Base-by-base conservation (phyloP, 768 basidiomycete genomes). In the Tylopilus plumbeoviolaceoides region DNA sequence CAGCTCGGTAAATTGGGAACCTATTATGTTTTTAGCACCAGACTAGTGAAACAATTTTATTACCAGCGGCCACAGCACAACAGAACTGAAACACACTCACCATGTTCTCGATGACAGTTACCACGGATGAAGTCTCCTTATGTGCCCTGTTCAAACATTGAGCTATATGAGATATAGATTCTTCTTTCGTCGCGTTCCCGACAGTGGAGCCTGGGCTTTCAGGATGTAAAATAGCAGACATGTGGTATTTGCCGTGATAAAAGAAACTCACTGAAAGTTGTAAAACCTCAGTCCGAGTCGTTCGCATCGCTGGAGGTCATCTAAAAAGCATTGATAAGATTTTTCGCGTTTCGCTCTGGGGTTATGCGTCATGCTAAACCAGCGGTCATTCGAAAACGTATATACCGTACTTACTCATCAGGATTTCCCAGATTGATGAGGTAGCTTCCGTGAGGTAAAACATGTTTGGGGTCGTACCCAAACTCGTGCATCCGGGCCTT, bases 371-470 rank as follows among this genome's bases (percentile, higher is more conserved):
- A 27, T 7, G 20, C 17, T 48, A 39, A 27, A 30, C 20, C 2
- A 1, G 14, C 7, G 4, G 7, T 17, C 10, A 1, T 17, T 9
- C 15, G 10, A 4, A 3, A 17, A 11, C 8, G 17, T n/a, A 48
- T 21, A 42, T 17, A 21, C 23, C n/a, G 4, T 21, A 70, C 87
- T 50, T 47, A 90, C 89, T 58, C 57, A 53, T 91, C 87, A 0
- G 87, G 85, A 66, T 92, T 92, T 39, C 84, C 91, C 1, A 93
- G 76, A 62, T 94, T 94, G 45, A 93, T 79, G 27, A 94, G 78
- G 65, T 93, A 94, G 58, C 83, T 91, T 27, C 89, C 91, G 58
- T 94, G 92, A 1, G 90, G 90, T 3, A 95, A 70, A 2, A 93
- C 75, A 54, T 86, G 70, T n/a, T 72, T 70, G 3, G 78, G 69